Evolutionary conservation across 495 filamentous ascomycete genomes (phyloP).

Genomic region (Talaromyces thailandensis): DNA sequence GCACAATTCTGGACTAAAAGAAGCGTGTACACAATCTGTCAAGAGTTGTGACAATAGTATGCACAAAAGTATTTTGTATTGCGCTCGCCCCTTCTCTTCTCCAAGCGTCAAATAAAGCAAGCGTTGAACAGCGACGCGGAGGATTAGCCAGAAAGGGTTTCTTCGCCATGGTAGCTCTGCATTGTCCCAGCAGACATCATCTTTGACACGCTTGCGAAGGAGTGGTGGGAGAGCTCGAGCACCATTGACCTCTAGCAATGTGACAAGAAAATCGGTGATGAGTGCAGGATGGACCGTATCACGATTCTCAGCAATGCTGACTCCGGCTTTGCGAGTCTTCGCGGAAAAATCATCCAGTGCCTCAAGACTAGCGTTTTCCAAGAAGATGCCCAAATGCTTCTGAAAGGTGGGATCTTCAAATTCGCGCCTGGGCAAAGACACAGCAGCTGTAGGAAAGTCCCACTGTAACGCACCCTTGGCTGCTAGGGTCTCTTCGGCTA

Average conservation of each 20-base stretch:
- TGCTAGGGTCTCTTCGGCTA: constrained; percentile 35
- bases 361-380: constrained; percentile 51
- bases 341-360: constrained; percentile 43
- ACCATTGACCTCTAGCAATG: constrained; percentile 46
- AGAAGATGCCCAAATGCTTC: constrained; percentile 33
- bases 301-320: constrained; percentile 36
- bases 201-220: constrained; percentile 48
- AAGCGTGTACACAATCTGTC: constrained; percentile 16
- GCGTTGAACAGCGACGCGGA: constrained; percentile 46
- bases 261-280: constrained; percentile 46
- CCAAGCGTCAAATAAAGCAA: constrained; percentile 37
- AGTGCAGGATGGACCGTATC: constrained; percentile 46
- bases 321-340: constrained; percentile 38
- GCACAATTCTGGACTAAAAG: constrained; percentile 17
- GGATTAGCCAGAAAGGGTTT: constrained; percentile 46
- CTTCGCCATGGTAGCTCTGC: constrained; percentile 48
- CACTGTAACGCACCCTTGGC: constrained; percentile 32
- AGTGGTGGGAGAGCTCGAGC: constrained; percentile 15
- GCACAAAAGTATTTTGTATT: constrained; percentile 51
- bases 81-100: constrained; percentile 30
- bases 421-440: constrained; percentile 19
- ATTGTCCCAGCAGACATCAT: constrained; percentile 43
- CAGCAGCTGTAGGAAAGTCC: constrained; percentile 37
- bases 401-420: constrained; percentile 39
- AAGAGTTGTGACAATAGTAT: constrained; percentile 34